Conservation (phyloP, 2,329 filamentous ascomycete genomes). For the Sodiomyces alkalinus region DNA sequence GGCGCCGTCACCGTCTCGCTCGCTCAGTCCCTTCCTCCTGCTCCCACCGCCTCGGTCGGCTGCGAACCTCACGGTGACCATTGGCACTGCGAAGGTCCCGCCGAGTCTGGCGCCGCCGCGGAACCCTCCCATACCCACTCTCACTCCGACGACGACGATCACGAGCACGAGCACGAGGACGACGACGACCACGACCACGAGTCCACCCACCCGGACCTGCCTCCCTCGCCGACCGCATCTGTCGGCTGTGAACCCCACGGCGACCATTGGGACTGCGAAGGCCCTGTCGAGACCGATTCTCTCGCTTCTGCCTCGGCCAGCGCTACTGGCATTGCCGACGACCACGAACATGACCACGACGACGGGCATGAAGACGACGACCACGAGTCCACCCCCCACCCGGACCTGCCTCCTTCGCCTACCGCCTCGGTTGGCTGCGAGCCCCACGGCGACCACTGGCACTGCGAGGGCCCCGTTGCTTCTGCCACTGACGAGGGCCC, state of each 20-base stretch:
- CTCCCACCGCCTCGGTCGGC: slow-evolving; percentile 18
- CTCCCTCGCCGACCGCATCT: slow-evolving; percentile 20
- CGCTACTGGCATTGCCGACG: too few species aligned
- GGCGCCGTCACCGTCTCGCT: slow-evolving; percentile 3
- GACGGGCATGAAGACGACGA: slow-evolving; percentile 1
- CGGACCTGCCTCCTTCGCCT: slow-evolving; percentile 12
- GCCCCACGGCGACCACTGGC: slow-evolving; percentile 23
- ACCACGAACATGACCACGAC: slow-evolving; percentile 5
- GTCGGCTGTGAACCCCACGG: slow-evolving; percentile 19
- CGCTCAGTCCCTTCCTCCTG: slow-evolving; percentile 12
- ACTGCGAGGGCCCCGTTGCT: slow-evolving; percentile 10
- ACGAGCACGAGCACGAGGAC: slow-evolving; percentile 7
- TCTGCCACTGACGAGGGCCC: slow-evolving; percentile 1
- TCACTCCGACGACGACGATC: slow-evolving; percentile 1
- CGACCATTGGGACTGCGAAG: slow-evolving; percentile 7
- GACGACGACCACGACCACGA: not conserved
- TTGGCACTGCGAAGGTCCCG: slow-evolving; percentile 13
- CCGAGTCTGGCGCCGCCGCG: not conserved
- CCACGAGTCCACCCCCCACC: not conserved
- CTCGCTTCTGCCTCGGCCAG: not conserved
- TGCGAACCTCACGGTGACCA: slow-evolving; percentile 24
- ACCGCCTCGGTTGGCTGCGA: slow-evolving; percentile 17
- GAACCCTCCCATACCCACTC: slow-evolving; percentile 28
- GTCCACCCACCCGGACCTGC: slow-evolving; percentile 5
- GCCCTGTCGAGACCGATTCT: slow-evolving; percentile 1